These are phyloP conservation scores for Xylaria multiplex DNA, from an alignment of 2,329 filamentous ascomycete genomes.

Conservation along the genomic window DNA sequence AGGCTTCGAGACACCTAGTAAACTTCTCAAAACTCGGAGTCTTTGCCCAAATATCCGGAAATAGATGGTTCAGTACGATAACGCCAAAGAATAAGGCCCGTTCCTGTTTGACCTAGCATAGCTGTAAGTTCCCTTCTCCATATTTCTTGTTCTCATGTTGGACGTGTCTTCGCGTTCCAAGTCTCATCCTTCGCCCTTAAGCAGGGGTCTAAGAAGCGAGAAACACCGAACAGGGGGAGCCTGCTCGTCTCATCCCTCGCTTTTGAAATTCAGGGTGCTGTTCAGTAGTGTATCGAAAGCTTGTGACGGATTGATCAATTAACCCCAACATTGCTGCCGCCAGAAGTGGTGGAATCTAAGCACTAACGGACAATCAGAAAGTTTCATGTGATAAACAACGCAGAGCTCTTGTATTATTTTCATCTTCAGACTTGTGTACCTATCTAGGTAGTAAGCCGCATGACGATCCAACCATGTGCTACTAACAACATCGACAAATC, in stretches of 20 bases:
- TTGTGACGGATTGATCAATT: constrained; percentile 29
- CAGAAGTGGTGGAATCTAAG: constrained; percentile 11
- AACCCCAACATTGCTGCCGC: constrained; percentile 7
- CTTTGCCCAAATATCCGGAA: constrained; percentile 23
- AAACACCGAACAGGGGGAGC: constrained; percentile 39
- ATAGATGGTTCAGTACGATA: constrained; percentile 25
- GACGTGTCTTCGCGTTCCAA: constrained; percentile 37
- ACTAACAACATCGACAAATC: constrained; percentile 38
- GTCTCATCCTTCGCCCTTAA: constrained; percentile 43
- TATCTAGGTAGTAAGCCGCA: constrained; percentile 35
- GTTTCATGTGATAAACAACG: constrained; percentile 28
- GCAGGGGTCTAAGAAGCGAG: constrained; percentile 41
- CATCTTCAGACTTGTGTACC: constrained; percentile 30
- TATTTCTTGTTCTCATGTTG: constrained; percentile 40
- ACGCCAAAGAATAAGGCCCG: constrained; percentile 23
- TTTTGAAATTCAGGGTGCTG: constrained; percentile 35
- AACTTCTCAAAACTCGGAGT: constrained; percentile 24
- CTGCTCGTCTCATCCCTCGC: constrained; percentile 44
- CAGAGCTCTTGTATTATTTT: constrained; percentile 31
- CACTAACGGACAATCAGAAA: constrained; percentile 20
- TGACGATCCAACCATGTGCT: constrained; percentile 40
- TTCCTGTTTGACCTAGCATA: constrained; percentile 45
- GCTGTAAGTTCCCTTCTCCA: constrained; percentile 39
- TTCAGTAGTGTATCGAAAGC: constrained; percentile 10
- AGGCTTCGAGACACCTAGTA: constrained; percentile 30